Percentiles rank a stretch among this genome's conserved stretches.
These are phyloP conservation scores for Cystobasidiaceae sp. DNA, from an alignment of 1,284 basidiomycete species.

Conservation along the genomic window DNA sequence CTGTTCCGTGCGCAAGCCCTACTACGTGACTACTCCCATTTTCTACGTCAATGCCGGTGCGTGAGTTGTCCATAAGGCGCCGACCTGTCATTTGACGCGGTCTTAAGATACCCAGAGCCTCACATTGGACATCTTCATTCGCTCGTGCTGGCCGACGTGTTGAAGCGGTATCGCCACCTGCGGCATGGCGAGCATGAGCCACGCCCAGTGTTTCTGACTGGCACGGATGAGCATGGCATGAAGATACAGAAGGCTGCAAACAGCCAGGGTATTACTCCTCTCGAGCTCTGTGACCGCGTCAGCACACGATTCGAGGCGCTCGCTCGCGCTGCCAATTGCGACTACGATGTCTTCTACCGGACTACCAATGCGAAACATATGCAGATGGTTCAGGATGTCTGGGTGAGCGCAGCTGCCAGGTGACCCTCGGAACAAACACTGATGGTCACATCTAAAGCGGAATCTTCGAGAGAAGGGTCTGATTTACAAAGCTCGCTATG, in stretches of 20 bases:
- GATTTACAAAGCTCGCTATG: conserved; percentile 79
- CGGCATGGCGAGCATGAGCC: conserved; percentile 47
- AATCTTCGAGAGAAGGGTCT: conserved; percentile 54
- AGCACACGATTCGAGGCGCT: conserved; percentile 69
- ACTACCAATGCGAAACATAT: conserved; percentile 68
- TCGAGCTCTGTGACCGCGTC: conserved; percentile 65
- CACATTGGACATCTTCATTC: conserved; percentile 80
- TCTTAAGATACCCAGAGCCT: conserved; percentile 54
- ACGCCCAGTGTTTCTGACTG: conserved; percentile 64
- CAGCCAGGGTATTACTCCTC: conserved; percentile 54
- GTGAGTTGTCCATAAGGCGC: conserved; percentile 33
- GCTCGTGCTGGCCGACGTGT: conserved; percentile 68
- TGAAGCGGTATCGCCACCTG: conserved; percentile 67
- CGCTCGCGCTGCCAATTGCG: conserved; percentile 60
- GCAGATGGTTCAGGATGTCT: conserved; percentile 67
- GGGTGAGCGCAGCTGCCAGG: conserved; percentile 57
- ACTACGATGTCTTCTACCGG: conserved; percentile 69
- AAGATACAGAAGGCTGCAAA: conserved; percentile 83
- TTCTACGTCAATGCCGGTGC: conserved; percentile 78
- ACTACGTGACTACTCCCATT: conserved; percentile 74
- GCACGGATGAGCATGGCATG: conserved; percentile 89
- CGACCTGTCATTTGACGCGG: no score
- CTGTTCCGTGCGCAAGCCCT: conserved; percentile 41
- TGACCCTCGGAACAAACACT: neutral
- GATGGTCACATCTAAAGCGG: conserved; percentile 19